Evolutionary conservation across 2,329 filamentous ascomycete genomes (phyloP), one percentile per base, ranked within the genome.

Genomic region (Fusarium musae): DNA sequence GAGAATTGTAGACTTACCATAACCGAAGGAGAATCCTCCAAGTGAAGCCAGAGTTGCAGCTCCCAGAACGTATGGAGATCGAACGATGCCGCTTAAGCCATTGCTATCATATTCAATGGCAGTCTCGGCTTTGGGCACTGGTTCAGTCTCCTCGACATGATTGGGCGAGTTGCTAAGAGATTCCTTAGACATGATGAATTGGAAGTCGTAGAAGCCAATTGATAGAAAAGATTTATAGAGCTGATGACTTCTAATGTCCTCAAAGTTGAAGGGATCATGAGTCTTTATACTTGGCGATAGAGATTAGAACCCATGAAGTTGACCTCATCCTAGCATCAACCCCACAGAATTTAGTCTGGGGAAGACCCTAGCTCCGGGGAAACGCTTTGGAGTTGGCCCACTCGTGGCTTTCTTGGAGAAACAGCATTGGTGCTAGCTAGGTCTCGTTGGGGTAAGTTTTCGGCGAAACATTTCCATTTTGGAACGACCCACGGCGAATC

Each of bases 31-130:
- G 28, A 49, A 30, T 12, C 46, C 46, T 49, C 46, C 28, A 2
- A 49, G 46, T 2, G 80, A 83, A 1, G 84, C 84, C 17, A 85
- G 75, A 17, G 85, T 77, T 0, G 84, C 83, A 11, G 83, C 83
- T 21, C 82, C 82, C 21, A 84, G 80, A n/a, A 85, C 82, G 59
- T 81, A 85, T 0, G 81, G 79, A 2, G 82, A 83, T 37, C 73
- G 70, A 19, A 83, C 19, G 23, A 84, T 77, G 9, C 90, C 91
- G 16, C 46, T 49, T 2, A 30, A 49, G 9, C 46, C 46, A 6
- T 49, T 49, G 1, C 46, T 49, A n/a, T 69, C 19, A 54, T 68
- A 26, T 53, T 68, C 39, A 58, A 68, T 15, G 21, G 39, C 13
- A 28, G 43, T 4, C 57, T 68, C 16, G 36, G 44, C 6, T 9